phyloP scores from a whole-genome alignment of 305 asterid species.

The Fraxinus baroniana region DNA sequence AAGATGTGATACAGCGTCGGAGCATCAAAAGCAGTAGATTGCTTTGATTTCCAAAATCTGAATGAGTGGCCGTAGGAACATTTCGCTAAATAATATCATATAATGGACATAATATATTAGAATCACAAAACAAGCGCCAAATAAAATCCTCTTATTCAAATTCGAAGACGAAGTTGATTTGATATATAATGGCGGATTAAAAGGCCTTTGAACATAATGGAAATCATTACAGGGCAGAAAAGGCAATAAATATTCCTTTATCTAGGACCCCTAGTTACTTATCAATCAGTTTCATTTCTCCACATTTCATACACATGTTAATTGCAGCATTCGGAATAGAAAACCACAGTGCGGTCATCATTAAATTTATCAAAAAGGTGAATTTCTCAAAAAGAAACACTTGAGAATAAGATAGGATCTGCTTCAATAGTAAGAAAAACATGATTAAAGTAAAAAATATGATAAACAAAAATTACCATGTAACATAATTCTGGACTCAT shows the following conservation, averaged over 20 bases:
- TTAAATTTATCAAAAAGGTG: neutral
- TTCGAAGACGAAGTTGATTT: neutral
- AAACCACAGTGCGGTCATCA: neutral
- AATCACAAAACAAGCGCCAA: neutral
- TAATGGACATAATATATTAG: neutral
- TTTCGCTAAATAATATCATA: neutral
- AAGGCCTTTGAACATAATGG: neutral
- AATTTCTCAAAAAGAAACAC: neutral
- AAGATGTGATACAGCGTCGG: neutral
- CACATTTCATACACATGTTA: neutral
- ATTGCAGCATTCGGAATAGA: neutral
- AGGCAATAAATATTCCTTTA: neutral
- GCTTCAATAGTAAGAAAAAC: neutral
- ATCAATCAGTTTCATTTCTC: neutral
- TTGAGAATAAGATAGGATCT: neutral
- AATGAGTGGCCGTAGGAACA: neutral
- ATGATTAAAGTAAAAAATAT: neutral
- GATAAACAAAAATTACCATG: constrained; percentile 38
- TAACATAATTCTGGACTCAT: constrained; percentile 40
- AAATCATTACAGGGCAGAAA: neutral
- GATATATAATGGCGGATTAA: neutral
- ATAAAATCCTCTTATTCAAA: neutral
- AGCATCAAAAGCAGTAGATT: neutral
- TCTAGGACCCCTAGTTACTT: neutral
- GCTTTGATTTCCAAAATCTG: neutral